Evolutionary conservation across 495 filamentous ascomycete genomes (phyloP).

Genomic region (Aspergillus indologenus): DNA sequence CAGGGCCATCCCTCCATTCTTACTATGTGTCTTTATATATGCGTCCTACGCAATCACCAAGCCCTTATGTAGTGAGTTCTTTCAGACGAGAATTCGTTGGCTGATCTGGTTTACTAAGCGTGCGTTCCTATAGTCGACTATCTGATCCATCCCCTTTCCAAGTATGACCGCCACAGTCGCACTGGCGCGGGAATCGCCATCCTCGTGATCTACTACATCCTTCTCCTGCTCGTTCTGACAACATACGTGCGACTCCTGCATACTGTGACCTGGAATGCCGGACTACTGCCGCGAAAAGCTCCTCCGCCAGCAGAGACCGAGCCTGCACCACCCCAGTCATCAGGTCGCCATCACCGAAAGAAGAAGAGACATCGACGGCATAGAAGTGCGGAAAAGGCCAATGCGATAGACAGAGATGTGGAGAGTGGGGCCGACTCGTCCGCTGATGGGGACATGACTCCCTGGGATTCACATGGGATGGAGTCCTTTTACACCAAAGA

Average conservation of each 20-base stretch:
- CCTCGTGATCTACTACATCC: slow-evolving; percentile 65
- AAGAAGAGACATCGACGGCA: slow-evolving; percentile 21
- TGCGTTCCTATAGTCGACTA: slow-evolving; percentile 52
- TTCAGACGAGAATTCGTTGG: background rate
- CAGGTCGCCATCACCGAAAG: slow-evolving; percentile 17
- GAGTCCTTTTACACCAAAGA: slow-evolving; percentile 71
- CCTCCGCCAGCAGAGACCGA: slow-evolving; percentile 22
- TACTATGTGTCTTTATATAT: slow-evolving; percentile 58
- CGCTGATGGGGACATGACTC: slow-evolving; percentile 22
- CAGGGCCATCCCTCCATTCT: slow-evolving; percentile 55
- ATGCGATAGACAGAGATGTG: slow-evolving; percentile 22
- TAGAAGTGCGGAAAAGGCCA: slow-evolving; percentile 24
- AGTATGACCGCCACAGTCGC: slow-evolving; percentile 38
- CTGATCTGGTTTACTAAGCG: slow-evolving; percentile 5
- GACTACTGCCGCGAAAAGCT: slow-evolving; percentile 59
- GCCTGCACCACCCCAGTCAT: slow-evolving; percentile 14
- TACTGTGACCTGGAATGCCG: slow-evolving; percentile 63
- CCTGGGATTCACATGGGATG: slow-evolving; percentile 32
- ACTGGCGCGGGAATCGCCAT: slow-evolving; percentile 62
- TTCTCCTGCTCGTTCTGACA: slow-evolving; percentile 60
- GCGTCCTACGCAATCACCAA: slow-evolving; percentile 60
- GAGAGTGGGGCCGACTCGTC: slow-evolving; percentile 25
- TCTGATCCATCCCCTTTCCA: slow-evolving; percentile 52
- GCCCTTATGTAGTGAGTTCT: slow-evolving; percentile 52
- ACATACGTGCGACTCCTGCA: slow-evolving; percentile 68